phyloP scores from a whole-genome alignment of 768 basidiomycete species.

The Galerina marginata region DNA sequence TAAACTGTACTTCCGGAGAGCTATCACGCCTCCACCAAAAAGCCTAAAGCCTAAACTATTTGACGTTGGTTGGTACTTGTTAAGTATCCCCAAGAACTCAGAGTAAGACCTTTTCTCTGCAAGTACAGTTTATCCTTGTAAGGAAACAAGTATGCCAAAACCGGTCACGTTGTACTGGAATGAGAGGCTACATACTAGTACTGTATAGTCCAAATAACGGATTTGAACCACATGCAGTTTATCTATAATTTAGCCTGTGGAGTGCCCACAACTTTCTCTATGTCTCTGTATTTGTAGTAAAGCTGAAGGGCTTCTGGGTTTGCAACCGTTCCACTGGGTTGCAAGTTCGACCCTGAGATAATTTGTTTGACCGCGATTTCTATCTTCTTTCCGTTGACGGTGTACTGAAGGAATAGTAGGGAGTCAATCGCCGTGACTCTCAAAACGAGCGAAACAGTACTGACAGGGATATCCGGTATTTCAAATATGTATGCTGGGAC shows the following conservation, averaged over 20 bases:
- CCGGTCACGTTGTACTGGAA: too few species aligned
- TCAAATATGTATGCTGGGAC: constrained; percentile 75
- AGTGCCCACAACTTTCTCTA: constrained; percentile 25
- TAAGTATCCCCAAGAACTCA: too few species aligned
- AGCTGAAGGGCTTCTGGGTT: constrained; percentile 70
- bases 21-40: too few species aligned
- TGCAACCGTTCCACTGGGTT: constrained; percentile 77
- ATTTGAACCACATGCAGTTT: not conserved
- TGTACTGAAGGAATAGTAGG: constrained; percentile 52
- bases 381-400: constrained; percentile 79
- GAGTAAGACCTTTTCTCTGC: too few species aligned
- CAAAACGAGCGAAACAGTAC: constrained; percentile 28
- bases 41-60: too few species aligned
- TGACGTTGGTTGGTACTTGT: too few species aligned
- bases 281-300: constrained; percentile 50
- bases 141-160: too few species aligned
- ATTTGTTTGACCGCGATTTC: constrained; percentile 83
- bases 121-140: too few species aligned
- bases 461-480: constrained; percentile 69
- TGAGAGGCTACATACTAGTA: too few species aligned
- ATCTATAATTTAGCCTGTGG: constrained; percentile 19
- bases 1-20: too few species aligned
- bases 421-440: not conserved
- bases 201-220: not conserved
- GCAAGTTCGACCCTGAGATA: constrained; percentile 65